Evolutionary conservation across 257 asterid genomes (phyloP).

Genomic region (Solanum habrochaites): DNA sequence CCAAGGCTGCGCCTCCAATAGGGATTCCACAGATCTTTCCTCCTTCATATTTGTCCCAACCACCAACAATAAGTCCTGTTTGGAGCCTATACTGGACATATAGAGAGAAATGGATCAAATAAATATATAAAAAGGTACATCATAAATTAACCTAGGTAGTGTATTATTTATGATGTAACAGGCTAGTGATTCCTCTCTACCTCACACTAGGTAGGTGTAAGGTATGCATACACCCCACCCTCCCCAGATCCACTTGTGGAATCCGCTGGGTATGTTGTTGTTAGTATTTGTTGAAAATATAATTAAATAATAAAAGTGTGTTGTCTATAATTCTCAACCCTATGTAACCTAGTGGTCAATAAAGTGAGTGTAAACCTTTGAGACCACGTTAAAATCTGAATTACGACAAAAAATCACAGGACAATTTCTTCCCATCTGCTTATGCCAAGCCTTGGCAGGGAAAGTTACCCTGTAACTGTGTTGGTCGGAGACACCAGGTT

Average conservation of each 20-base stretch:
- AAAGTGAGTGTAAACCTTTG: neutral
- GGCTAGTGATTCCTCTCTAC: neutral
- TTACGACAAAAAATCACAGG: neutral
- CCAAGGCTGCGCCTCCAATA: constrained; percentile 79
- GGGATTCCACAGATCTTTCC: constrained; percentile 90
- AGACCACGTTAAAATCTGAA: neutral
- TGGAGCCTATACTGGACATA: constrained; percentile 63
- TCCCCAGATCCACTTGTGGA: neutral
- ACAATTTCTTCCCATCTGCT: neutral
- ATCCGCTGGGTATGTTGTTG: neutral
- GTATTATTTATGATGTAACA: neutral
- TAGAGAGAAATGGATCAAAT: neutral
- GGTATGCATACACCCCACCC: neutral
- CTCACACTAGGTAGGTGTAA: neutral
- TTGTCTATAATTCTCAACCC: no score
- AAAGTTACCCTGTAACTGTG: neutral
- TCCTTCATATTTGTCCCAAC: constrained; percentile 96
- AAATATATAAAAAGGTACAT: neutral
- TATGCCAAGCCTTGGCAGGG: neutral
- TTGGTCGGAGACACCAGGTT: neutral
- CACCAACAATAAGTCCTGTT: constrained; percentile 95
- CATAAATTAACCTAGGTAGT: neutral
- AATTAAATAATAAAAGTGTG: no score
- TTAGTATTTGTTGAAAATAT: neutral
- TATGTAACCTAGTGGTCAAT: neutral